Conservation (phyloP, 2,329 filamentous ascomycete species). For the Ilyonectria destructans region DNA sequence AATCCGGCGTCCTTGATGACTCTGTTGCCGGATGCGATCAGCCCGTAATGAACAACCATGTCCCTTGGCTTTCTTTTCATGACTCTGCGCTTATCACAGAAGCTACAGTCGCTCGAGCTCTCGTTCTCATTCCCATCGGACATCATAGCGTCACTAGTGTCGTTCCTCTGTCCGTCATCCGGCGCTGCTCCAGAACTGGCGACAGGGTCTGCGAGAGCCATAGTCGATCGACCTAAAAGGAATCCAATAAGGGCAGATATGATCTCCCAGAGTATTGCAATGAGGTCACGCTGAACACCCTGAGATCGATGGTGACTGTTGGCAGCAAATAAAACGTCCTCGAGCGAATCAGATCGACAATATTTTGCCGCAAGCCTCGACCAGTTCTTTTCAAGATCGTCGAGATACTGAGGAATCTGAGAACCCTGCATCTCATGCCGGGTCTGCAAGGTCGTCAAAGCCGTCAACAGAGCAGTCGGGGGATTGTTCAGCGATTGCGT, state of each 20-base stretch:
- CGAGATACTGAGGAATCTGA: slow-evolving; percentile 21
- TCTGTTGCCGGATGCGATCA: slow-evolving; percentile 2
- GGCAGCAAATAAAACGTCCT: slow-evolving; percentile 4
- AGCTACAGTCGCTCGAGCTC: too few species aligned
- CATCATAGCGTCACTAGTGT: too few species aligned
- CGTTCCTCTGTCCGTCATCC: too few species aligned
- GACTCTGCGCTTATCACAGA: not conserved
- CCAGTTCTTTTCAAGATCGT: slow-evolving; percentile 15
- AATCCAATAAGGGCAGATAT: too few species aligned
- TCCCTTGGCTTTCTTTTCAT: slow-evolving; percentile 1
- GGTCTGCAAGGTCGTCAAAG: not conserved
- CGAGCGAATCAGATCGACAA: not conserved
- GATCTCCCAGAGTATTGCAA: too few species aligned
- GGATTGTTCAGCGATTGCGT: slow-evolving; percentile 26
- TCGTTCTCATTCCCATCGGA: too few species aligned
- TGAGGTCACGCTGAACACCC: too few species aligned
- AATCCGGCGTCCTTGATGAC: not conserved
- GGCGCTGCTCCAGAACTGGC: too few species aligned
- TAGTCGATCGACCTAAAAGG: too few species aligned
- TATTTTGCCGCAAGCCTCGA: slow-evolving; percentile 24
- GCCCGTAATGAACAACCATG: slow-evolving; percentile 2
- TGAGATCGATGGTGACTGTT: too few species aligned
- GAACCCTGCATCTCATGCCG: not conserved
- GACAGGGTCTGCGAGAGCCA: too few species aligned
- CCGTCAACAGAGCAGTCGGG: not conserved